Conservation (phyloP, 352 stramenopile genomes). For the Plasmopara muralis region DNA sequence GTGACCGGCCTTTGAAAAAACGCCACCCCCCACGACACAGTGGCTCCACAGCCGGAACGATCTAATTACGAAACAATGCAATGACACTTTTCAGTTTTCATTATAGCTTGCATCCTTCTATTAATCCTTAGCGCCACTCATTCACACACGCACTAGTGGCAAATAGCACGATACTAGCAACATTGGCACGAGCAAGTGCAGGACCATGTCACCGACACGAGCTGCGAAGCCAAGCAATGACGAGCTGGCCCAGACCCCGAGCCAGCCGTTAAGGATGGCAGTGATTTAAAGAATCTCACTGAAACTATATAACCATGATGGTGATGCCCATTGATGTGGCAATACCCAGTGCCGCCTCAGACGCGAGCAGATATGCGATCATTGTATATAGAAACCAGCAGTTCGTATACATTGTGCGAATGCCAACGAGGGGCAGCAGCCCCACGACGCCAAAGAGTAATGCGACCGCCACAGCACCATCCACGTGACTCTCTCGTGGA, state of each 20-base stretch:
- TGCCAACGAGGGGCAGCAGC: slow-evolving; percentile 42
- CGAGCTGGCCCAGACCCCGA: slow-evolving; percentile 70
- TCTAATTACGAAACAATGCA: slow-evolving; percentile 18
- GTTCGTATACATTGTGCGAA: slow-evolving; percentile 75
- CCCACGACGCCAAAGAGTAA: slow-evolving; percentile 58
- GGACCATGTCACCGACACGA: slow-evolving; percentile 50
- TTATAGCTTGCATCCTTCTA: not conserved
- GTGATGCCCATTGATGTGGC: slow-evolving; percentile 76
- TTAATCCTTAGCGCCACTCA: slow-evolving; percentile 52
- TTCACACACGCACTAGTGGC: slow-evolving; percentile 69
- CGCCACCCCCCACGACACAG: slow-evolving; percentile 56
- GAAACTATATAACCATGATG: slow-evolving; percentile 82
- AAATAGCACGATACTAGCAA: slow-evolving; percentile 71
- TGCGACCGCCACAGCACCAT: slow-evolving; percentile 38
- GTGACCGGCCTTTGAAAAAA: slow-evolving; percentile 70
- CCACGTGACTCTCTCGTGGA: slow-evolving; percentile 25
- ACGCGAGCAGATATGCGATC: slow-evolving; percentile 42
- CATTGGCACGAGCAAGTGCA: slow-evolving; percentile 70
- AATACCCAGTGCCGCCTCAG: slow-evolving; percentile 56
- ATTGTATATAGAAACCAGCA: slow-evolving; percentile 71
- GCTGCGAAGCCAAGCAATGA: slow-evolving; percentile 49
- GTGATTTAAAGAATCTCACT: slow-evolving; percentile 75
- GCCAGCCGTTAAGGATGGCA: slow-evolving; percentile 62
- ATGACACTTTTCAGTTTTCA: slow-evolving; percentile 2
- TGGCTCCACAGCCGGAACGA: slow-evolving; percentile 72